phyloP scores from a whole-genome alignment of 371 early-diverging fungal genomes.

The Nematocida minor region DNA sequence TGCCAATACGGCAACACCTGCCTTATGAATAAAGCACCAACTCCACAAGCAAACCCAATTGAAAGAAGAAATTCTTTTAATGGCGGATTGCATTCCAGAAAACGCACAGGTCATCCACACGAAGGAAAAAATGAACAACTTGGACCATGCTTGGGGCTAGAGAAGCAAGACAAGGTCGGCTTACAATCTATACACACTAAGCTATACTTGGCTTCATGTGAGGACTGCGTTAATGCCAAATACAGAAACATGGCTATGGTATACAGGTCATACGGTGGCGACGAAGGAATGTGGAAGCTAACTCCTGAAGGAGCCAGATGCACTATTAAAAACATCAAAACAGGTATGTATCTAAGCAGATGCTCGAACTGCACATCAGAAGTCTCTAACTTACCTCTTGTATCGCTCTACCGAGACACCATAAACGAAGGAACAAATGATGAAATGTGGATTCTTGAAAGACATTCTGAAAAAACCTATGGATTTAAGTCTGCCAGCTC shows the following conservation, averaged over 20 bases:
- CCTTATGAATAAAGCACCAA: neutral
- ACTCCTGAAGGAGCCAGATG: neutral
- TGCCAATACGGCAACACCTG: slow-evolving; percentile 24
- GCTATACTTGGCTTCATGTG: slow-evolving; percentile 21
- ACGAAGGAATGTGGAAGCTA: slow-evolving; percentile 24
- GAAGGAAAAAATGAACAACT: no score
- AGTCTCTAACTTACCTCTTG: neutral
- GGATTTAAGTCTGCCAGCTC: slow-evolving; percentile 10
- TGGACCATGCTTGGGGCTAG: slow-evolving; percentile 37
- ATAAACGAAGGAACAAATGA: slow-evolving; percentile 23
- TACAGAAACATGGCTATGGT: slow-evolving; percentile 28
- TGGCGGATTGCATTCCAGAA: no score
- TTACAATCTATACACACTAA: neutral
- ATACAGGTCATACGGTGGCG: slow-evolving; percentile 32
- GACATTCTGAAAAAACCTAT: neutral
- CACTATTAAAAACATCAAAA: slow-evolving; percentile 22
- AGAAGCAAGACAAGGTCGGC: neutral
- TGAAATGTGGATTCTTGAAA: slow-evolving; percentile 31
- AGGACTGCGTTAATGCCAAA: slow-evolving; percentile 5
- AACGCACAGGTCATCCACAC: no score
- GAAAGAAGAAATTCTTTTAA: neutral
- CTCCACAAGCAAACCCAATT: neutral
- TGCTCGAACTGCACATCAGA: slow-evolving; percentile 15
- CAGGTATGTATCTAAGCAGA: slow-evolving; percentile 23
- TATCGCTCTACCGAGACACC: neutral